phyloP scores from a whole-genome alignment of 345 rosid species.

The Fremontodendron californicum region DNA sequence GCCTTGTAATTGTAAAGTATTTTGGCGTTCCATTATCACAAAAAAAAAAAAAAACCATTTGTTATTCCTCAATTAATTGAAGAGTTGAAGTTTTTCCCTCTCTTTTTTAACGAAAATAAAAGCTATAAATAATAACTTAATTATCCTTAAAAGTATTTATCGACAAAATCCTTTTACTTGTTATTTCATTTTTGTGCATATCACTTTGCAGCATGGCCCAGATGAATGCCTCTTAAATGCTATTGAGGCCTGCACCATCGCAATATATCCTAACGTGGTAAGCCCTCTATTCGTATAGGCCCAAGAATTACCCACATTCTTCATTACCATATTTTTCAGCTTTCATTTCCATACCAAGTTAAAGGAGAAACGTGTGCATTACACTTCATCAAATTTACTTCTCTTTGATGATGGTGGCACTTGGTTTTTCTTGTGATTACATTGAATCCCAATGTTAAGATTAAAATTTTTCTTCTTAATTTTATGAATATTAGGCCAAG shows the following conservation, averaged over 20 bases:
- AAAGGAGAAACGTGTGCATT: neutral
- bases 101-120: too few relatives aligned
- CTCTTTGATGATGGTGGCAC: neutral
- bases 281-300: neutral
- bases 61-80: neutral
- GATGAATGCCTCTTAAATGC: constrained; percentile 50
- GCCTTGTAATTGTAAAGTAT: too few relatives aligned
- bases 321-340: neutral
- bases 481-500: neutral
- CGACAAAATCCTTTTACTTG: too few relatives aligned
- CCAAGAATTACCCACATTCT: neutral
- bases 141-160: too few relatives aligned
- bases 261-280: constrained; percentile 52
- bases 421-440: neutral
- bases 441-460: neutral
- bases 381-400: too few relatives aligned
- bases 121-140: too few relatives aligned
- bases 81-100: too few relatives aligned
- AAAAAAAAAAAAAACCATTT: too few relatives aligned
- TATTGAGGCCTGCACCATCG: constrained; percentile 54
- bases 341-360: neutral
- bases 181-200: too few relatives aligned
- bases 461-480: neutral
- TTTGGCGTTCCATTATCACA: too few relatives aligned
- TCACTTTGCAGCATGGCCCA: constrained; percentile 50